phyloP scores from a whole-genome alignment of 2,329 filamentous ascomycete species.

The Fusarium nelsonii region DNA sequence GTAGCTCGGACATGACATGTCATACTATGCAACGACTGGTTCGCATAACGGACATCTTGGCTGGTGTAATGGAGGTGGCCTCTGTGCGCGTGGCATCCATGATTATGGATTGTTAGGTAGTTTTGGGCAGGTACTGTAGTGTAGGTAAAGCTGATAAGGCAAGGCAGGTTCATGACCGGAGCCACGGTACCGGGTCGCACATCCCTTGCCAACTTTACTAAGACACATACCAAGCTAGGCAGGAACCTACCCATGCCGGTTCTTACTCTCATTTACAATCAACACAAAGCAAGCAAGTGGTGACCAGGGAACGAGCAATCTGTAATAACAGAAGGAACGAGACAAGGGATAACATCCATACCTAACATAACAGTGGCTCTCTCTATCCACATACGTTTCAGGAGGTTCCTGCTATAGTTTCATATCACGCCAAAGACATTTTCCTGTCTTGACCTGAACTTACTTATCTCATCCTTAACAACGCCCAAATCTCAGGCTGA shows the following conservation, averaged over 20 bases:
- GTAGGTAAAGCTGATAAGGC: neutral
- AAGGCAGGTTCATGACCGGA: neutral
- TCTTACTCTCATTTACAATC: neutral
- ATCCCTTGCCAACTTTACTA: neutral
- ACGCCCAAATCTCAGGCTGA: conserved; percentile 9
- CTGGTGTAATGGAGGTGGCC: neutral
- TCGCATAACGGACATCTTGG: neutral
- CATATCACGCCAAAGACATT: conserved; percentile 31
- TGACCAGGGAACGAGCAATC: neutral
- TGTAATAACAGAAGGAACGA: conserved; percentile 11
- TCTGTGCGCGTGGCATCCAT: neutral
- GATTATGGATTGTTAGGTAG: neutral
- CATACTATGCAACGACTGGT: neutral
- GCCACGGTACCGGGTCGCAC: neutral
- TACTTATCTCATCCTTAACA: conserved; percentile 14
- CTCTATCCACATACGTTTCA: conserved; percentile 26
- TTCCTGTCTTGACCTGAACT: conserved; percentile 5
- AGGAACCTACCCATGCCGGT: too few species aligned
- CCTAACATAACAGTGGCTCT: conserved; percentile 16
- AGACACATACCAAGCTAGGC: neutral
- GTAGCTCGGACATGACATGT: neutral
- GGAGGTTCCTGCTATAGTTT: conserved; percentile 28
- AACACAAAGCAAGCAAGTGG: conserved; percentile 3
- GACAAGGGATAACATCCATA: neutral
- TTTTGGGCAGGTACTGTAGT: neutral